These are phyloP conservation scores for Cyclospora cayetanensis DNA, from an alignment of 169 alveolate genomes.

Conservation along the genomic window DNA sequence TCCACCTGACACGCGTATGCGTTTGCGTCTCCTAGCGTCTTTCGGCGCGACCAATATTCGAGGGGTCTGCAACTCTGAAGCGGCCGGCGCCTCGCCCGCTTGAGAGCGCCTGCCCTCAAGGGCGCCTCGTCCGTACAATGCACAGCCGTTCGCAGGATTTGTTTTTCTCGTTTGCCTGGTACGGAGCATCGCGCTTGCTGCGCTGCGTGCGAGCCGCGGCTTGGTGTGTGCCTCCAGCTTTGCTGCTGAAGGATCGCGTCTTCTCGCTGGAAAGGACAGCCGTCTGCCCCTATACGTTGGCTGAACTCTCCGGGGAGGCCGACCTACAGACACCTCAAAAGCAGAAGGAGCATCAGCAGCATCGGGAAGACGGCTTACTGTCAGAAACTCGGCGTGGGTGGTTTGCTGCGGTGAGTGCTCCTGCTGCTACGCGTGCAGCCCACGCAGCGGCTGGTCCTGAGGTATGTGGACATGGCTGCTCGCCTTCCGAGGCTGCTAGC, in stretches of 20 bases:
- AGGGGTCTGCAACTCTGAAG: no score
- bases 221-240: background rate
- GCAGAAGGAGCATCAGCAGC: conserved; percentile 14
- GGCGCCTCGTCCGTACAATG: background rate
- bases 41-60: no score
- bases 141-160: background rate
- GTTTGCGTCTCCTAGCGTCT: no score
- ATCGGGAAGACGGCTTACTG: background rate
- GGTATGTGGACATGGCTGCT: background rate
- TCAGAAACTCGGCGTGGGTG: background rate
- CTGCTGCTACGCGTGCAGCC: background rate
- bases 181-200: background rate
- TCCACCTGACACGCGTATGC: no score
- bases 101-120: background rate
- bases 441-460: background rate
- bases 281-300: background rate
- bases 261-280: background rate
- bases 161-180: background rate
- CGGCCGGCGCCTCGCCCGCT: no score
- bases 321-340: background rate
- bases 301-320: background rate
- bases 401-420: background rate
- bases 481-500: no score
- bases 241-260: conserved; percentile 28
- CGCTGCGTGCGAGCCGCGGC: background rate